Base-by-base conservation (phyloP, 495 filamentous ascomycete genomes). In the Xylaria venustula region DNA sequence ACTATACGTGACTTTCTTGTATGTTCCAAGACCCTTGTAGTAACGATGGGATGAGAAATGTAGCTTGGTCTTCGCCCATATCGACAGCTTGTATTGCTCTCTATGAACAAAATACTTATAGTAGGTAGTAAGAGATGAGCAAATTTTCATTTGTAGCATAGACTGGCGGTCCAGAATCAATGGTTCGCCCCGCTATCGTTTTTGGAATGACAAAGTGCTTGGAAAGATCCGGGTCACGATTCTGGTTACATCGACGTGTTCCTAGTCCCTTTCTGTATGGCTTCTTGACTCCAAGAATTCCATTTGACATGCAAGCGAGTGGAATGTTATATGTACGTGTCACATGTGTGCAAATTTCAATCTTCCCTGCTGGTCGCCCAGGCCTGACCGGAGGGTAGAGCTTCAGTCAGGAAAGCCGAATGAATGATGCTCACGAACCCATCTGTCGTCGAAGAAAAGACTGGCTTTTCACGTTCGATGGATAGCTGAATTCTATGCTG, bases 131-230 rank as follows among this genome's bases (percentile, higher is more conserved):
- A 20, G 23, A 55, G 19, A 19, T 45, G 53, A 44, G 53, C 53
- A 45, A 45, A 22, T 57, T 57, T 56, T 57, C 36, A 57, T 57
- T 36, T 34, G 54, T 26, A 45, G 41, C 28, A 55, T 44, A 45
- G 40, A n/a, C 40, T 40, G 37, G 17, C 4, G 25, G 26, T 23
- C 40, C 11, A 55, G 25, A 54, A 26, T 54, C 23, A 26, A 32
- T 54, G 51, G 23, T 54, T 25, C 11, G 32, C 34, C 51, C 51
- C 51, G 51, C 51, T 42, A 54, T 54, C 36, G 36, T 41, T 54
- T 42, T 41, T 40, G 51, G n/a, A 26, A 42, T 42, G 36, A 20
- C 51, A 54, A 54, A 41, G 12, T 41, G 28, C 34, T 14, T 54
- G 22, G 14, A n/a, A 54, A 26, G 51, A 54, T 11, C 34, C 22